Conservation (phyloP, 257 asterid genomes). For the Leptodermis oblonga region DNA sequence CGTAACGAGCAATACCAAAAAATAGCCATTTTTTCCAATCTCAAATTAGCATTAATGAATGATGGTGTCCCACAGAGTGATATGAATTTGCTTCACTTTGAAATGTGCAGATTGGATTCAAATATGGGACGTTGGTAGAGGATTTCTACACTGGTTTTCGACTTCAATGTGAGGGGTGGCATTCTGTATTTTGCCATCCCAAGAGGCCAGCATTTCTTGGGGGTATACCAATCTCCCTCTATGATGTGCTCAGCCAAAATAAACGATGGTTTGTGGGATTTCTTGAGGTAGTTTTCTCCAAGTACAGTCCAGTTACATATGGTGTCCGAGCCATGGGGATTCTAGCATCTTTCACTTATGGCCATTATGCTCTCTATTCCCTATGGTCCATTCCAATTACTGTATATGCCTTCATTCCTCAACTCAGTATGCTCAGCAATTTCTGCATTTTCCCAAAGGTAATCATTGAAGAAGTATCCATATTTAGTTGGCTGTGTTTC, state of each 20-base stretch:
- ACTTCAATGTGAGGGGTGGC: conserved; percentile 82
- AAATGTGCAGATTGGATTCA: conserved; percentile 52
- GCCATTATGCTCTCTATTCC: conserved; percentile 64
- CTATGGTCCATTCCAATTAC: conserved; percentile 54
- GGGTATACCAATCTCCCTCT: conserved; percentile 53
- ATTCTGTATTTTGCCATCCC: conserved; percentile 54
- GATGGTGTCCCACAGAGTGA: no score
- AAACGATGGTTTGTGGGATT: conserved; percentile 77
- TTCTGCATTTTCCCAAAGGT: conserved; percentile 70
- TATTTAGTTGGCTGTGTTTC: not conserved
- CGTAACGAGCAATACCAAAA: no score
- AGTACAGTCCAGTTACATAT: conserved; percentile 44
- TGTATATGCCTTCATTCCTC: conserved; percentile 64
- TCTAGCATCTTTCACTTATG: conserved; percentile 44
- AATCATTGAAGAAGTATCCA: not conserved
- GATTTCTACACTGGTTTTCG: conserved; percentile 62
- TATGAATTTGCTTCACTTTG: not conserved
- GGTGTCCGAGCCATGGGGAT: conserved; percentile 45
- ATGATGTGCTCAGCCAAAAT: conserved; percentile 47
- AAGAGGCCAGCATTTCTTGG: conserved; percentile 63
- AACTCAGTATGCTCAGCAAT: conserved; percentile 38
- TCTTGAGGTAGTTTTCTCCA: conserved; percentile 59
- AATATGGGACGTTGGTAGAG: conserved; percentile 73
- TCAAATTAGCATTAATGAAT: no score
- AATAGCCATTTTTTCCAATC: no score